Evolutionary conservation across 305 asterid species (phyloP).

Genomic region (Solanum hybrid): DNA sequence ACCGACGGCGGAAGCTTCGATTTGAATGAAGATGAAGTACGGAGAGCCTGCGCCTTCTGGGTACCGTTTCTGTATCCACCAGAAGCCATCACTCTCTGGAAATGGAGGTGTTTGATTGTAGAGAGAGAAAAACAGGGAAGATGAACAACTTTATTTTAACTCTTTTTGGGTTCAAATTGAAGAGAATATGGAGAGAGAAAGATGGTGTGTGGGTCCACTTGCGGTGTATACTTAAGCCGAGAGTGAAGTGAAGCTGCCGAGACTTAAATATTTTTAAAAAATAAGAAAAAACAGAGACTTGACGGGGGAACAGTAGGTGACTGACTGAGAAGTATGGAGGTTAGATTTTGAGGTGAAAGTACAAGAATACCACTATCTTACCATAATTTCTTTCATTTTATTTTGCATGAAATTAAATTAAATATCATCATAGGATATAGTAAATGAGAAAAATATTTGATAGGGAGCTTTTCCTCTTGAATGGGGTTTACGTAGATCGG

Average conservation of each 20-base stretch:
- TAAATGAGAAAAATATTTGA: neutral
- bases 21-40: conserved; percentile 75
- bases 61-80: conserved; percentile 55
- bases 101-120: neutral
- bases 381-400: neutral
- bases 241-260: conserved; percentile 4
- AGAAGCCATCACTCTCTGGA: conserved; percentile 41
- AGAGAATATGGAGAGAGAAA: neutral
- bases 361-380: neutral
- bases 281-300: neutral
- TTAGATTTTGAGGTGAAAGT: conserved; percentile 4
- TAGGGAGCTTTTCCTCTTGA: neutral
- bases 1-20: conserved; percentile 52
- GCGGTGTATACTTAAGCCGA: conserved; percentile 15
- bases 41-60: conserved; percentile 46
- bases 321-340: neutral
- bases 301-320: neutral
- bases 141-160: neutral
- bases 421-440: neutral
- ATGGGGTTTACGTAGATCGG: neutral
- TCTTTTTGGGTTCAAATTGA: neutral
- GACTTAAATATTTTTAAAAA: neutral
- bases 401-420: neutral
- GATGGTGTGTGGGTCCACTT: conserved; percentile 1
- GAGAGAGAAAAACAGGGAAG: neutral